Evolutionary conservation across 148 eudicot genomes (phyloP), one percentile per base, ranked within the genome.

Genomic region (Vaccinium darrowii): DNA sequence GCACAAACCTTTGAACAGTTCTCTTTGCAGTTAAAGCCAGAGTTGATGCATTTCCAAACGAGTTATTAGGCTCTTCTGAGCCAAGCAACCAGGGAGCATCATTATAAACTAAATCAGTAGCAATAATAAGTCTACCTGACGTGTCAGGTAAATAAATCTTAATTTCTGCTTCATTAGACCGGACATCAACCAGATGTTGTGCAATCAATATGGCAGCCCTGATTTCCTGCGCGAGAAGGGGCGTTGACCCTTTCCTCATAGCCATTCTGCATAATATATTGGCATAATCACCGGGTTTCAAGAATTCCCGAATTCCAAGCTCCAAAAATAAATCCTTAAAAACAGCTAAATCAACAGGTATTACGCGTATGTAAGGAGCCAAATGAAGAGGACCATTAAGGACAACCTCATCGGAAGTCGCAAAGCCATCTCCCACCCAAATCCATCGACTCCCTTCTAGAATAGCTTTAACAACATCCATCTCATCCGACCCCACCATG

Each of bases 1-100:
- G 99, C 79, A 97, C 99, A 92, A 92, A 97, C 85, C 89, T 95
- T 88, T 94, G 99, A 85, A 89, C 91, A 81, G 91, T 87, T 83
- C 86, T 88, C 80, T 91, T 94, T 74, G 95, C 88, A 76, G 88
- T 87, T 69, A 93, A 84, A 43, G 93, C 85, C 83, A 89, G 83
- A 81, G 54, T 79, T 65, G 92, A 82, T 72, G 86, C 91, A 89
- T 85, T 88, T 81, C 83, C 91, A 80, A 92, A 89, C 47, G 87
- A 80, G 83, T 63, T 87, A 69, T 89, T 88, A 80, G 93, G 86
- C 88, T 92, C 91, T 84, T 95, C 99, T 78, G 91, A 87, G 76
- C 94, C 99, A 89, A 94, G 98, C 93, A 97, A 92, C 99, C 99
- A 97, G 25, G 99, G 99, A 82, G 99, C 99, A 91, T 97, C 99